A percentile compares a stretch with the other conserved stretches of the same genome.
Conservation (phyloP, 441 rosid species). For the Pelargonium cotyledonis region DNA sequence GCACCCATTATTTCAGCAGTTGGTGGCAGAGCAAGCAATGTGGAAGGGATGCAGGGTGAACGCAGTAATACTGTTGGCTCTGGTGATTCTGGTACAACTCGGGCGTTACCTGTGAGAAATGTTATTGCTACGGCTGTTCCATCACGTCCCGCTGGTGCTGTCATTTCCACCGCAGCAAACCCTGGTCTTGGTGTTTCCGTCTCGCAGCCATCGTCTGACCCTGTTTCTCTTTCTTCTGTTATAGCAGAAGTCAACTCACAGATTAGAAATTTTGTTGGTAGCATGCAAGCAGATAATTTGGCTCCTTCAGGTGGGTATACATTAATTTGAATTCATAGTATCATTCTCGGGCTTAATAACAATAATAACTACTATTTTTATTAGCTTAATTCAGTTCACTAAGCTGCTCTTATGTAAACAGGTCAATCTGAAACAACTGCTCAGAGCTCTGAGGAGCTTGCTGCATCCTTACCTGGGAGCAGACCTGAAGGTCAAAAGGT, state of each 20-base stretch:
- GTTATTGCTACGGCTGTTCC: conserved; percentile 45
- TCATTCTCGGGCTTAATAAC: neutral
- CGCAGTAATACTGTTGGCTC: conserved; percentile 32
- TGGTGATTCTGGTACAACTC: conserved; percentile 32
- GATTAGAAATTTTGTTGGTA: conserved; percentile 37
- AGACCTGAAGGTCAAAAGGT: conserved; percentile 41
- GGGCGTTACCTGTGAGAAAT: conserved; percentile 43
- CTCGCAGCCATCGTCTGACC: conserved; percentile 32
- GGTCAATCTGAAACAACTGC: conserved; percentile 25
- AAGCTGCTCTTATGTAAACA: conserved; percentile 21
- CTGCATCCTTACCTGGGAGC: conserved; percentile 19
- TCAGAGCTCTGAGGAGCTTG: conserved; percentile 28
- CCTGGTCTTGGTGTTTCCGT: conserved; percentile 35
- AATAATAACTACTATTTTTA: neutral
- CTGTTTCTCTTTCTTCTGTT: conserved; percentile 31
- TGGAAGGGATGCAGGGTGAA: conserved; percentile 47
- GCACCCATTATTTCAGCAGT: conserved; percentile 54
- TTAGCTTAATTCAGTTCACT: conserved; percentile 4
- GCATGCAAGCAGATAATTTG: conserved; percentile 45
- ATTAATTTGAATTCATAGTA: neutral
- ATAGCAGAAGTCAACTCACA: conserved; percentile 42
- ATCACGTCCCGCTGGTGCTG: conserved; percentile 30
- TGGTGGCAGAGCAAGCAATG: conserved; percentile 46
- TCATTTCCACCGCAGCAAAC: conserved; percentile 34
- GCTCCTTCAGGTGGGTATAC: conserved; percentile 42